These are phyloP conservation scores for Fusarium sp. DNA, from an alignment of 2,329 filamentous ascomycete species.

Conservation along the genomic window DNA sequence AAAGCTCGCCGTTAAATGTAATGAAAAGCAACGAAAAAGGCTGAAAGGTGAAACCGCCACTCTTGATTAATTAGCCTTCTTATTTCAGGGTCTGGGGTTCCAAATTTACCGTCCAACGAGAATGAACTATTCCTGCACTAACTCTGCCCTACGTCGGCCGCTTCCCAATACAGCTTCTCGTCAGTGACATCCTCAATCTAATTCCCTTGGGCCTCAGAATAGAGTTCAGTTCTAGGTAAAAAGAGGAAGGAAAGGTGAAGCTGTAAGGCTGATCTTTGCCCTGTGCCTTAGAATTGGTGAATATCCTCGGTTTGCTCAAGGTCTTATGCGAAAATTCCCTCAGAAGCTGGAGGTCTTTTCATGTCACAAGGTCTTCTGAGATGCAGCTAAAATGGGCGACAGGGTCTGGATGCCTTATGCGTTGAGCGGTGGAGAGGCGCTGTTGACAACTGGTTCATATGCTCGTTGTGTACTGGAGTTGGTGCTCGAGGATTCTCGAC, in stretches of 20 bases:
- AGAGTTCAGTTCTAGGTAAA: slow-evolving; percentile 1
- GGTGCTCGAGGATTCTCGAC: neutral
- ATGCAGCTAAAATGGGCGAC: slow-evolving; percentile 18
- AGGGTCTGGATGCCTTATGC: slow-evolving; percentile 4
- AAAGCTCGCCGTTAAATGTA: slow-evolving; percentile 9
- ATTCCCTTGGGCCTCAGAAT: neutral
- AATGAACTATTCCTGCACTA: slow-evolving; percentile 13
- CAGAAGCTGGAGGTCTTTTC: neutral
- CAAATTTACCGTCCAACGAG: slow-evolving; percentile 29
- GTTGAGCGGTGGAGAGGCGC: slow-evolving; percentile 22
- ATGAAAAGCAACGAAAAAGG: slow-evolving; percentile 4
- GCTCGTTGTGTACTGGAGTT: neutral
- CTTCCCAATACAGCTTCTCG: neutral
- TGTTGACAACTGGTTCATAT: neutral
- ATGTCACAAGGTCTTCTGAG: neutral
- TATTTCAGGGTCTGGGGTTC: slow-evolving; percentile 32
- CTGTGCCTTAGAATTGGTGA: neutral
- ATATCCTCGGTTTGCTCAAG: neutral
- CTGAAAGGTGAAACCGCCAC: slow-evolving; percentile 37
- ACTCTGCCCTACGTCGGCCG: slow-evolving; percentile 28
- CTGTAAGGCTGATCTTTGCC: slow-evolving; percentile 16
- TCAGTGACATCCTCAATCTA: slow-evolving; percentile 6
- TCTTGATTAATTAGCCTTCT: slow-evolving; percentile 41
- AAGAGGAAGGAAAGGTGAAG: slow-evolving; percentile 1
- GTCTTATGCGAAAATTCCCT: slow-evolving; percentile 24